Base-by-base conservation (phyloP, 495 filamentous ascomycete genomes). In the Penicillium herquei region DNA sequence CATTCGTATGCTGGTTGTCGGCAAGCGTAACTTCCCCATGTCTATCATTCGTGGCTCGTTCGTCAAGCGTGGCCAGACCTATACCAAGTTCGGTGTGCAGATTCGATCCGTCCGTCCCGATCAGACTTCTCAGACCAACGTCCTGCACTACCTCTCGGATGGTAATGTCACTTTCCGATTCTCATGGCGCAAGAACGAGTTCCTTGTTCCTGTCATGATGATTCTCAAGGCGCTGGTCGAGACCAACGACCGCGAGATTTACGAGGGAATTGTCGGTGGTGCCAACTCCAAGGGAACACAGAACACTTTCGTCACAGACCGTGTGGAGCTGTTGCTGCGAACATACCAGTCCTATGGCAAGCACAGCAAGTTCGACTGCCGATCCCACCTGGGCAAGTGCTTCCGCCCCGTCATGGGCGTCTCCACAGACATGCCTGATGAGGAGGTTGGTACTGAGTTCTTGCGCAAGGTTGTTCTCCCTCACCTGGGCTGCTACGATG, bases 121-220 rank as follows among this genome's bases (percentile, higher is more conserved):
- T 66, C 92, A 98, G 72, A 96, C 92, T 14, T 96, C 93, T 12
- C 94, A 98, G 68, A 98, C 93, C 10, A 98, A 97, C 62, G 91
- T 96, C 21, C 80, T 98, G 21, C 94, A 98, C 71, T 98, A 97
- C 72, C 85, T 97, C 44, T 87, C 79, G 56, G 93, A 98, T 70
- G 94, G 94, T 57, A 97, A 96, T 69, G 84, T 97, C 55, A 96
- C 89, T 2, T 96, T 98, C 77, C 83, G 94, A 39, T 98, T 98
- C 72, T 96, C 93, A 1, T 98, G 94, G 94, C 81, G 93, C 58
- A 98, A 98, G 78, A 90, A 90, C 58, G 94, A 98, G 73, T 98
- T 88, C 66, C 81, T 97, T 18, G 81, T 98, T 12, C 94, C 94
- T 14, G 89, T 91, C 55, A 86, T 96, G 82, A 97, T 98, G 94